phyloP scores from a whole-genome alignment of 2,329 filamentous ascomycete genomes.

The Helicocarpus griseus region DNA sequence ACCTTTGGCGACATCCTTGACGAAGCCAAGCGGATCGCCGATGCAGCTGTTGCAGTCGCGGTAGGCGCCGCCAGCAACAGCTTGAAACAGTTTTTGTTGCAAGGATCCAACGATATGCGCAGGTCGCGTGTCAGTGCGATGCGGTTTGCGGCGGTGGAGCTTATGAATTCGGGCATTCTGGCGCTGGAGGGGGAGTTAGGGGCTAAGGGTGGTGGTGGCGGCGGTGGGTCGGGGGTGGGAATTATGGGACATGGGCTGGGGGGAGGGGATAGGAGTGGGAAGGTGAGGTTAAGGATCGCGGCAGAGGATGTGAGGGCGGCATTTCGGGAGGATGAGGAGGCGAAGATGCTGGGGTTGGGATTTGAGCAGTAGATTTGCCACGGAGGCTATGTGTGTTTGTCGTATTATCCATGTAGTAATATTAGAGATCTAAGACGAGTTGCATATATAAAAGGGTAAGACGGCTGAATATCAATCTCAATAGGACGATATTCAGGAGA shows the following conservation, averaged over 20 bases:
- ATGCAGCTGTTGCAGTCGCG: constrained; percentile 31
- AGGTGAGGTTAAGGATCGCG: constrained; percentile 73
- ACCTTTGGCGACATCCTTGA: constrained; percentile 83
- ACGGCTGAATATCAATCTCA: neutral
- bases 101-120: constrained; percentile 17
- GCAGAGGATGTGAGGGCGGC: constrained; percentile 87
- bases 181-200: constrained; percentile 54
- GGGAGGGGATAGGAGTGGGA: constrained; percentile 74
- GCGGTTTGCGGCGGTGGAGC: constrained; percentile 64
- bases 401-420: too few species aligned
- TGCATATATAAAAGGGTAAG: too few species aligned
- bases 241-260: constrained; percentile 42
- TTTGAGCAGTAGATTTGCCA: constrained; percentile 18
- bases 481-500: neutral
- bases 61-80: constrained; percentile 46
- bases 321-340: constrained; percentile 77
- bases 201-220: constrained; percentile 17
- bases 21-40: constrained; percentile 62
- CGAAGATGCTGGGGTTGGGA: constrained; percentile 64
- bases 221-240: too few species aligned
- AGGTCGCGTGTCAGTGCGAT: constrained; percentile 46
- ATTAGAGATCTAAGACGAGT: too few species aligned
- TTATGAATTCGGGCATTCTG: constrained; percentile 80
- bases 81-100: constrained; percentile 53
- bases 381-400: neutral